Evolutionary conservation across 2,329 filamentous ascomycete species (phyloP).

Genomic region (Amauroascus verrucosus): DNA sequence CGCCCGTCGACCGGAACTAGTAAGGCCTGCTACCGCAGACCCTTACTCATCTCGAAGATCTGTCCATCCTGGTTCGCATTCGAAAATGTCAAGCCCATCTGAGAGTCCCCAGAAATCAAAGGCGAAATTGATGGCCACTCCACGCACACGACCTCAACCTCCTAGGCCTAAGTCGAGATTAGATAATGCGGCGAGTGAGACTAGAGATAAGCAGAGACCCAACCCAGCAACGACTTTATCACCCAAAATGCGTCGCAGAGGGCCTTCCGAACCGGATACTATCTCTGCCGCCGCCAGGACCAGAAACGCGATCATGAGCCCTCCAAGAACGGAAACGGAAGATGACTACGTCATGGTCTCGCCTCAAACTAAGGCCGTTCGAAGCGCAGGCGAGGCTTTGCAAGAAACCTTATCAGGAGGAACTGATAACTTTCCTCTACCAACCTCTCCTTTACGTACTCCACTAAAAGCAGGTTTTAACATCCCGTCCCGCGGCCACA

Average conservation of each 20-base stretch:
- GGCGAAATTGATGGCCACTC: slow-evolving; percentile 23
- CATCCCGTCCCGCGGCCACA: slow-evolving; percentile 8
- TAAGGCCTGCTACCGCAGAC: slow-evolving; percentile 45
- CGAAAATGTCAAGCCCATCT: slow-evolving; percentile 23
- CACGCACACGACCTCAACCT: slow-evolving; percentile 24
- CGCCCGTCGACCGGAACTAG: slow-evolving; percentile 29
- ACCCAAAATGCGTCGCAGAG: slow-evolving; percentile 19
- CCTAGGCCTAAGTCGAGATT: slow-evolving; percentile 27
- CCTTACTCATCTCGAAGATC: slow-evolving; percentile 37
- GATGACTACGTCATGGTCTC: neutral
- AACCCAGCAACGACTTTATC: slow-evolving; percentile 24
- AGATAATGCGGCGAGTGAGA: slow-evolving; percentile 24
- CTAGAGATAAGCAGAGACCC: slow-evolving; percentile 26
- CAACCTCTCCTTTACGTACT: slow-evolving; percentile 1
- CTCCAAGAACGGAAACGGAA: slow-evolving; percentile 2
- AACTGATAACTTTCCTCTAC: neutral
- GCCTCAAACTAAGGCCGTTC: neutral
- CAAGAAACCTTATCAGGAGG: neutral
- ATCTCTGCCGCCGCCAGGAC: neutral
- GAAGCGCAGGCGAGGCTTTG: neutral
- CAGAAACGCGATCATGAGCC: neutral
- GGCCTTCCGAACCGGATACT: slow-evolving; percentile 1
- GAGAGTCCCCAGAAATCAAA: slow-evolving; percentile 18
- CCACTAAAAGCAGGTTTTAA: neutral
- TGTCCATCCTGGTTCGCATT: slow-evolving; percentile 15